phyloP scores from a whole-genome alignment of 2,329 filamentous ascomycete species.

The Aspergillus ruber region DNA sequence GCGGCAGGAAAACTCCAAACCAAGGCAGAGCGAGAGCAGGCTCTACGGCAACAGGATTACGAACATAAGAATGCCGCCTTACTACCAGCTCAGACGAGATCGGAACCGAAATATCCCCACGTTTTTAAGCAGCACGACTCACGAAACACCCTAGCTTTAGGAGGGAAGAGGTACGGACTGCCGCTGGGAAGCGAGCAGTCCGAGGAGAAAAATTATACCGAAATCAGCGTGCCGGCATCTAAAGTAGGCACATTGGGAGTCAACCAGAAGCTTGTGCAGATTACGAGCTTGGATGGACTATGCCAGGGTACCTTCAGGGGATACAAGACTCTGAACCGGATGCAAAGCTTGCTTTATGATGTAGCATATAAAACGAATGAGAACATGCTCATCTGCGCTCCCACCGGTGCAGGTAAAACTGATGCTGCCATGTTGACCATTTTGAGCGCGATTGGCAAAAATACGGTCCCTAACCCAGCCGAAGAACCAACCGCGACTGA shows the following conservation, averaged over 20 bases:
- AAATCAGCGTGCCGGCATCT: slow-evolving; percentile 78
- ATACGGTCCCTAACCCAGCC: slow-evolving; percentile 70
- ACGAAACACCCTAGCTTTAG: slow-evolving; percentile 74
- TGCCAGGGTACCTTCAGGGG: slow-evolving; percentile 89
- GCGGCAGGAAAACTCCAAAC: slow-evolving; percentile 59
- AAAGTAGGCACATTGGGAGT: slow-evolving; percentile 67
- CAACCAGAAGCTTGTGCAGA: slow-evolving; percentile 69
- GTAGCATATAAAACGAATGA: slow-evolving; percentile 94
- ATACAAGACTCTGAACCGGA: slow-evolving; percentile 88
- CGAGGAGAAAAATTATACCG: slow-evolving; percentile 76
- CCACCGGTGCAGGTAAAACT: slow-evolving; percentile 97
- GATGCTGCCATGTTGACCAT: slow-evolving; percentile 97
- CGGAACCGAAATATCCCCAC: slow-evolving; percentile 78
- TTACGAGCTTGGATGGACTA: slow-evolving; percentile 78
- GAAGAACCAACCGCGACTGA: slow-evolving; percentile 67
- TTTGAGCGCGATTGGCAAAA: slow-evolving; percentile 81
- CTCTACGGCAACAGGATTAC: slow-evolving; percentile 66
- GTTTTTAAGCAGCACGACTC: slow-evolving; percentile 80
- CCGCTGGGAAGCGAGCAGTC: slow-evolving; percentile 66
- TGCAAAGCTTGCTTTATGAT: slow-evolving; percentile 95
- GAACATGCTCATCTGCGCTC: slow-evolving; percentile 98
- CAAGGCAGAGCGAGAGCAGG: slow-evolving; percentile 70
- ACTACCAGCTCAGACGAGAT: slow-evolving; percentile 61
- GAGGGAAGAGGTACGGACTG: slow-evolving; percentile 75
- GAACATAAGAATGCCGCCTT: slow-evolving; percentile 75